Base-by-base conservation (phyloP, 108 stramenopile species). In the Nitzschia sp. region DNA sequence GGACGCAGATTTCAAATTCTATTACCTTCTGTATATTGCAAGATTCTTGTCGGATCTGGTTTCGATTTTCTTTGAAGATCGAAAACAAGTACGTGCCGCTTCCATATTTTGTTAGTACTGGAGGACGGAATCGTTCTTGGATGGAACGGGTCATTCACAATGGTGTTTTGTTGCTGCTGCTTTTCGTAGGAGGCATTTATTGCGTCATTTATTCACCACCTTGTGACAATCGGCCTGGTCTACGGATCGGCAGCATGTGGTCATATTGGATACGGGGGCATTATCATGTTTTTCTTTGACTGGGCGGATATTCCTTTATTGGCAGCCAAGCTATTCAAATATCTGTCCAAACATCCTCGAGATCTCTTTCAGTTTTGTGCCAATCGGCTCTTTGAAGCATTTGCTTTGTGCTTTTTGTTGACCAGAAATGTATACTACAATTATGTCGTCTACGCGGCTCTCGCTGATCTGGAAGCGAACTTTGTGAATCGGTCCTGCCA, bases 201-300 rank as follows among this genome's bases (percentile, higher is more conserved):
- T 2, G 64, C 64, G 18, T 25, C 64, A 26, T 48, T 65, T 49
- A 65, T 65, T 32, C 64, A 65, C 30, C 64, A 65, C 25, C 25
- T 49, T 25, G 68, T 70, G 2, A 85, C 81, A 8, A 51, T 81
- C 1, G 54, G 71, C 23, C 57, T 85, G 49, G 78, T 85, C 24
- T 36, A 66, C 28, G 46, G 77, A 2, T 70, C 76, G 2, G 75
- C 53, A 18, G 24, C 38, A 8, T 60, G 59, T 8, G 66, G 66
- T 26, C 42, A 47, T 51, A 70, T 66, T 32, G 74, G 81, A 29
- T 55, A 81, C 18, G 84, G 78, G 26, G 72, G 78, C 25, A 63
- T 81, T 45, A 66, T 85, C 54, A 85, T 85, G 84, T 75, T 82
- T 54, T 76, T 82, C 34, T 66, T 82, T 24, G 84, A 85, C 56